Percentiles rank a stretch among this genome's conserved stretches.
These are phyloP conservation scores for Solanum chmielewskii DNA, from an alignment of 257 asterid genomes.

Conservation along the genomic window DNA sequence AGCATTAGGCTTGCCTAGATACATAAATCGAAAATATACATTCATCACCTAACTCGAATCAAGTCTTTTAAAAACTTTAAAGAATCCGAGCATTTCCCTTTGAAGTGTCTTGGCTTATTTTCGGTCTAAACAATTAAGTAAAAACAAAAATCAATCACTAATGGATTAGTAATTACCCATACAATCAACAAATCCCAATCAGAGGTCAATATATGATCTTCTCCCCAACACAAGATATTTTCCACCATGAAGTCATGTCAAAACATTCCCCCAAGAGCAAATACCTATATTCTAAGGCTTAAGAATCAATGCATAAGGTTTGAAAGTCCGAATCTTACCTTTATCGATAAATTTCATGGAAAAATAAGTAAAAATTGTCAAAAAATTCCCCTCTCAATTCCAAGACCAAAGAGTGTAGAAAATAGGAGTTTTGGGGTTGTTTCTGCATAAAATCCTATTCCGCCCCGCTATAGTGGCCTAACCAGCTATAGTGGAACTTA, in stretches of 20 bases:
- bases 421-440: no score
- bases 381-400: background rate
- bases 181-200: no score
- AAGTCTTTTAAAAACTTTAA: no score
- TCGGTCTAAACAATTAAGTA: background rate
- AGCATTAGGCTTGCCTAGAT: background rate
- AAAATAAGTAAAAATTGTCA: no score
- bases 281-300: background rate
- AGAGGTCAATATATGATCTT: no score
- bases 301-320: background rate
- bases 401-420: background rate
- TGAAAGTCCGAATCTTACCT: background rate
- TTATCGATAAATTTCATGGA: background rate
- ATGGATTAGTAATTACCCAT: no score
- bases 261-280: background rate
- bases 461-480: background rate
- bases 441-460: no score
- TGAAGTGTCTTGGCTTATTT: background rate
- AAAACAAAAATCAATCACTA: no score
- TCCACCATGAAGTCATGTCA: background rate
- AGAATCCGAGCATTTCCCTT: fast-evolving
- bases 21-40: background rate
- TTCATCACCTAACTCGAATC: background rate
- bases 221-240: no score
- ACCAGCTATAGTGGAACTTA: background rate